Base-by-base conservation (phyloP, 108 stramenopile species). In the Cylindrotheca closterium region DNA sequence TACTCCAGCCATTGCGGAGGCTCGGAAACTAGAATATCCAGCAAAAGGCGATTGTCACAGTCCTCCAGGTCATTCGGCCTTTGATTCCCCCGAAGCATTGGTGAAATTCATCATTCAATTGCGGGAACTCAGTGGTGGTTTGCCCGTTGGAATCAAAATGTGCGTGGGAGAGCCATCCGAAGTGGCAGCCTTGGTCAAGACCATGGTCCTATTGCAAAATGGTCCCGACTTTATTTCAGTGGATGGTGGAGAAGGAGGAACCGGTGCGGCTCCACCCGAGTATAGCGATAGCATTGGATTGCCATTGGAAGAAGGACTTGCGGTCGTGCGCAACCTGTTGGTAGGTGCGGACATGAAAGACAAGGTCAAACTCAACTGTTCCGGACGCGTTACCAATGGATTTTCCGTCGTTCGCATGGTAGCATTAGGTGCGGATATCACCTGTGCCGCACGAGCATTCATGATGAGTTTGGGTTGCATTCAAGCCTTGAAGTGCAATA, bases 201-300 rank as follows among this genome's bases (percentile, higher is more conserved):
- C 88, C n/a, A 82, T 93, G 63, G 50, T 80, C 7, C 79, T 86
- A 27, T 72, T 73, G 30, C 83, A 73, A 33, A 71, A 68, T 22
- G 69, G 65, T 37, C 88, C 88, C 7, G 92, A 93, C 59, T 93
- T 93, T 58, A 86, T 93, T 30, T 89, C 86, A 0, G 71, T 89
- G 10, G 92, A 93, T 69, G 92, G 92, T 46, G 77, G 68, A 7
- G 95, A 96, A 67, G 95, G 95, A 7, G 95, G 95, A 7, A 96
- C 95, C 8, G 95, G 95, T 21, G 95, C 95, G 26, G 95, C 95
- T 45, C 95, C 95, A 26, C 92, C 91, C 0, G 94, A 96, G 52
- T 93, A 90, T 52, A 79, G 77, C 22, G 85, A 96, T 60, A 74
- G 71, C 15, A 63, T 96, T 28, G 95, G 95, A 30, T 70, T 75